Evolutionary conservation across 805 yeast species (phyloP).

Genomic region (Nakazawaea ernobii): DNA sequence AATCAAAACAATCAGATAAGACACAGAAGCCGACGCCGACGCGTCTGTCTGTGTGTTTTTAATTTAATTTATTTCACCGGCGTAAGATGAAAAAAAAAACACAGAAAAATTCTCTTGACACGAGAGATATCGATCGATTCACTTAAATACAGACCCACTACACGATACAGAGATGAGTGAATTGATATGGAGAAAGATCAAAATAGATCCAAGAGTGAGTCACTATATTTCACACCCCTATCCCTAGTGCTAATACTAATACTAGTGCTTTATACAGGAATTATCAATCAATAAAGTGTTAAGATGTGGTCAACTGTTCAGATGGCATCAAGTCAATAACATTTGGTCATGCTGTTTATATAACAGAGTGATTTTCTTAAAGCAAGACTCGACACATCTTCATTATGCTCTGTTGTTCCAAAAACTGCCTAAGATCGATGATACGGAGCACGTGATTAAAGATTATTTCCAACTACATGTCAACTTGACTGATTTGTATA

Average conservation of each 20-base stretch:
- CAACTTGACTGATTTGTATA: conserved; percentile 46
- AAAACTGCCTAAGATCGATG: conserved; percentile 18
- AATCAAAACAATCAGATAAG: too few relatives aligned
- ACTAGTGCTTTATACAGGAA: conserved; percentile 29
- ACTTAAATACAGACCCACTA: not conserved
- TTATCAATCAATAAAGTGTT: conserved; percentile 58
- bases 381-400: conserved; percentile 47
- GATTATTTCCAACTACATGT: conserved; percentile 71
- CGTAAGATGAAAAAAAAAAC: too few relatives aligned
- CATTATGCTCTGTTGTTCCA: conserved; percentile 44
- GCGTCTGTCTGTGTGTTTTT: too few relatives aligned
- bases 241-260: conserved; percentile 4
- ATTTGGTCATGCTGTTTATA: conserved; percentile 62
- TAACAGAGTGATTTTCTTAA: conserved; percentile 58
- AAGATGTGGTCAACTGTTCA: conserved; percentile 81
- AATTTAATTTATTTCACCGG: too few relatives aligned
- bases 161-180: conserved; percentile 8
- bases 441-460: conserved; percentile 36
- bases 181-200: conserved; percentile 22
- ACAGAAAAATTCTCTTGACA: too few relatives aligned
- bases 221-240: too few relatives aligned
- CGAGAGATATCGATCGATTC: too few relatives aligned
- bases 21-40: too few relatives aligned
- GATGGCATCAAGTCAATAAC: conserved; percentile 62
- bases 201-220: conserved; percentile 20